Conservation (phyloP, 352 stramenopile genomes). For the Globisporangium iwayamae region DNA sequence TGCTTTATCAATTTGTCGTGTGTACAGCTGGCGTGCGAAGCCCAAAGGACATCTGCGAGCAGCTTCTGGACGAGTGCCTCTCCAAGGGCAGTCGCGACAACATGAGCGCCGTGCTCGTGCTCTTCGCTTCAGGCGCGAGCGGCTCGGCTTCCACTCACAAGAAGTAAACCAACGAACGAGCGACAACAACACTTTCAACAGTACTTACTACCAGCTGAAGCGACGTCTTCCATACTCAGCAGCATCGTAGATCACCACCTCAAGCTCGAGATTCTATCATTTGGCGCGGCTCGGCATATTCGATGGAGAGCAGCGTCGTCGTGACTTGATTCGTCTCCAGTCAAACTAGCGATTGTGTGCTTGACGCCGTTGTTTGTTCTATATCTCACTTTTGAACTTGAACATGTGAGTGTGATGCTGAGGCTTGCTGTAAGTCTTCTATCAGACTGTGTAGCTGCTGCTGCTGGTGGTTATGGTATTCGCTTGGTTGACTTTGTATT, state of each 20-base stretch:
- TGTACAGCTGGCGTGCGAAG: conserved; percentile 27
- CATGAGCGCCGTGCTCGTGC: conserved; percentile 83
- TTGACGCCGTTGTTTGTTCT: conserved; percentile 1
- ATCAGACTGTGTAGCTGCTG: conserved; percentile 5
- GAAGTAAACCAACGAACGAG: neutral
- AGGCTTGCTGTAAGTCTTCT: neutral
- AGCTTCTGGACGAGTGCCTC: conserved; percentile 79
- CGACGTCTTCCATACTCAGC: neutral
- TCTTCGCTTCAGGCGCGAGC: conserved; percentile 49
- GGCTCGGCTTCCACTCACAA: conserved; percentile 16
- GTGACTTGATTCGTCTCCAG: neutral
- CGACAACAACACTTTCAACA: neutral
- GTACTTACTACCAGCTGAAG: neutral
- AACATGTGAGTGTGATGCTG: neutral
- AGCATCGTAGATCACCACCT: neutral
- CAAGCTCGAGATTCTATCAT: neutral
- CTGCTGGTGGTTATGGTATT: neutral
- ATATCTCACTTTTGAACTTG: conserved; percentile 5
- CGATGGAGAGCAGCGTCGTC: neutral
- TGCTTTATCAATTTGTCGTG: neutral
- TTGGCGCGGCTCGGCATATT: too few relatives aligned
- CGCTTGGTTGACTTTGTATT: conserved; percentile 32
- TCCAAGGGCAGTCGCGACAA: conserved; percentile 82
- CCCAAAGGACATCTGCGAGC: conserved; percentile 68
- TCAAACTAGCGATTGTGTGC: neutral